A percentile compares a stretch with the other conserved stretches of the same genome.
These are phyloP conservation scores for Coemansia sp. DNA, from an alignment of 192 early-diverging fungal species.

Conservation along the genomic window DNA sequence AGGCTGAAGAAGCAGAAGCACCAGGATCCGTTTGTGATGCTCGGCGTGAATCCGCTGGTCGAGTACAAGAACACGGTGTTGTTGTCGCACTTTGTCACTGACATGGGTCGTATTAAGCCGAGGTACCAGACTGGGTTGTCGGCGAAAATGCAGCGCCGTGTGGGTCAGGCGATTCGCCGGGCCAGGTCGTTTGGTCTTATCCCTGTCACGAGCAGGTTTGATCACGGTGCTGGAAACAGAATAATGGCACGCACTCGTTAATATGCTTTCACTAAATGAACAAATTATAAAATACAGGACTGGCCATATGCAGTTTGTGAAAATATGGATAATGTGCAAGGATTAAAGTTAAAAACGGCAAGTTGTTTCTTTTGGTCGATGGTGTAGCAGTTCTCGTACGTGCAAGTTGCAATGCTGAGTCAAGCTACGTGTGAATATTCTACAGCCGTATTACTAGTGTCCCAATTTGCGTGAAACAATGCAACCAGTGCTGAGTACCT, in stretches of 20 bases:
- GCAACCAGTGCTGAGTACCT: too few relatives aligned
- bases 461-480: too few relatives aligned
- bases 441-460: too few relatives aligned
- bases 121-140: slow-evolving; percentile 59
- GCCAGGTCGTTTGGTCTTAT: slow-evolving; percentile 58
- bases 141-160: slow-evolving; percentile 59
- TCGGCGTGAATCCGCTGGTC: slow-evolving; percentile 41
- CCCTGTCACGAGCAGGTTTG: slow-evolving; percentile 44
- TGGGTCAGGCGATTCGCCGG: slow-evolving; percentile 62
- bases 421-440: too few relatives aligned
- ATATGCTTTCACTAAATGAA: background rate
- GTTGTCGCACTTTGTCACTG: slow-evolving; percentile 59
- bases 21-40: slow-evolving; percentile 36
- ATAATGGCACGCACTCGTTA: background rate
- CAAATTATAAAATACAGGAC: too few relatives aligned
- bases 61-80: slow-evolving; percentile 56
- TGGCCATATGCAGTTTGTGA: too few relatives aligned
- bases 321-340: too few relatives aligned
- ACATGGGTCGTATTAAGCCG: slow-evolving; percentile 62
- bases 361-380: too few relatives aligned
- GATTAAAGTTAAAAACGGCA: too few relatives aligned
- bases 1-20: background rate
- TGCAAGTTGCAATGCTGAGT: too few relatives aligned
- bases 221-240: slow-evolving; percentile 11
- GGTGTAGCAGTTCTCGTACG: too few relatives aligned